Evolutionary conservation across 2,329 filamentous ascomycete genomes (phyloP), one percentile per base, ranked within the genome.

Genomic region (Ascocoryne sarcoides): DNA sequence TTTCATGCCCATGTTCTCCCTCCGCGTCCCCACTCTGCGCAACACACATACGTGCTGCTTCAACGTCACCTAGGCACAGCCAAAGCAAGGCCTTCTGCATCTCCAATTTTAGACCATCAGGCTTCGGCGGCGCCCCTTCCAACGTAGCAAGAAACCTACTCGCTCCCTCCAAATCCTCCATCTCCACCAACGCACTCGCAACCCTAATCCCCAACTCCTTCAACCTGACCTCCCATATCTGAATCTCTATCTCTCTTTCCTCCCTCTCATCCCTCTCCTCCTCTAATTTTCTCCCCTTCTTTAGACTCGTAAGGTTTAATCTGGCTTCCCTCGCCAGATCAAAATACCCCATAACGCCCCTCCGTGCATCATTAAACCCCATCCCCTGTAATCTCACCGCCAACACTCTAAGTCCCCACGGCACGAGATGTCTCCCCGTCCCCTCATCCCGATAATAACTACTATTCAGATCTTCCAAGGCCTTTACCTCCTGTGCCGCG

Each of bases 281-380:
- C 0, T 20, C 7, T 14, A 19, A 12, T 4, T 23, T 28, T 9
- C 36, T 23, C 8, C 26, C 36, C 39, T 61, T 58, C 10, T 59
- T 64, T 0, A 75, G 70, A 21, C 64, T 67, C 14, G 66, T 62
- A 4, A 85, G 66, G 42, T 73, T 71, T 2, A 68, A 65, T 14
- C 88, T 71, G 2, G 85, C 86, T 60, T 94, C 87, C 7, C 84
- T 65, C 0, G 82, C 88, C 2, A 96, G 71, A 47, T 95, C 88
- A 58, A 95, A 94, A 59, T 94, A 86, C 32, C 84, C 84, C 71
- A 92, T 90, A 42, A 98, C 81, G 3, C 85, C 84, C 46, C 89
- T 74, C 4, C 90, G 73, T 36, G 81, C 76, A 62, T 98, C 92
- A 3, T 82, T 82, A 48, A 92, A 93, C 1, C 86, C 87, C 33